These are phyloP conservation scores for Auxenochlorella protothecoides DNA, from an alignment of 139 green algal species.

Conservation along the genomic window DNA sequence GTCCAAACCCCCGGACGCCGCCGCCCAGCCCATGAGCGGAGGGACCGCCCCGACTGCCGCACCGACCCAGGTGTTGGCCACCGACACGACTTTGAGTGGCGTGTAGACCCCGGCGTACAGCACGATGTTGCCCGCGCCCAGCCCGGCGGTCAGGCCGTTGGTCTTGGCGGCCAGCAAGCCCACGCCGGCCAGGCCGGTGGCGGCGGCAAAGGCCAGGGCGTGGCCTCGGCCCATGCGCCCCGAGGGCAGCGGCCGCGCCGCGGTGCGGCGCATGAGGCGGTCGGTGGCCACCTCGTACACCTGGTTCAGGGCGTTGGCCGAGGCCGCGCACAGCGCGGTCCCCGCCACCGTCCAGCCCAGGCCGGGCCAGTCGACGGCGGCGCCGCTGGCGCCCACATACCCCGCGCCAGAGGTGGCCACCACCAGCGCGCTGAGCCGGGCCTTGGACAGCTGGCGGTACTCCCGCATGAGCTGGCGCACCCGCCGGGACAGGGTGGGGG, in stretches of 20 bases:
- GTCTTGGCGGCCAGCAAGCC: conserved; percentile 57
- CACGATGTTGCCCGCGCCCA: conserved; percentile 87
- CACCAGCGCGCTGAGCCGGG: conserved; percentile 78
- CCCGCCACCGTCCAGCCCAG: conserved; percentile 76
- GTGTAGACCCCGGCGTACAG: conserved; percentile 96
- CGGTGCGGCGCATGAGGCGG: conserved; percentile 78
- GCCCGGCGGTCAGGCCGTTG: conserved; percentile 67
- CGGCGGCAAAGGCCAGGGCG: conserved; percentile 71
- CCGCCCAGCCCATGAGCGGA: conserved; percentile 95
- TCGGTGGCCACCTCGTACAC: conserved; percentile 80
- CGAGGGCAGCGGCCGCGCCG: conserved; percentile 75
- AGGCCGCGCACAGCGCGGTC: conserved; percentile 72
- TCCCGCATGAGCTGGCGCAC: conserved; percentile 34
- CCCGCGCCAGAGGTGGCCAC: conserved; percentile 76
- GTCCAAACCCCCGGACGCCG: conserved; percentile 53
- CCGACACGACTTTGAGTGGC: conserved; percentile 84
- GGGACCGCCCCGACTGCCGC: conserved; percentile 94
- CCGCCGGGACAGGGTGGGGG: background rate
- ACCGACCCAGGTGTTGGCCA: conserved; percentile 92
- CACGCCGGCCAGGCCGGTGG: conserved; percentile 55
- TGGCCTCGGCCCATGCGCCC: conserved; percentile 57
- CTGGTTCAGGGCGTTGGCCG: conserved; percentile 96
- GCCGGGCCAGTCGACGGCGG: conserved; percentile 53
- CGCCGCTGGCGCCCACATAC: conserved; percentile 67
- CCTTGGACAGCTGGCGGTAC: conserved; percentile 83